Base-by-base conservation (phyloP, 2,329 filamentous ascomycete species). In the Anthostomella pinea region DNA sequence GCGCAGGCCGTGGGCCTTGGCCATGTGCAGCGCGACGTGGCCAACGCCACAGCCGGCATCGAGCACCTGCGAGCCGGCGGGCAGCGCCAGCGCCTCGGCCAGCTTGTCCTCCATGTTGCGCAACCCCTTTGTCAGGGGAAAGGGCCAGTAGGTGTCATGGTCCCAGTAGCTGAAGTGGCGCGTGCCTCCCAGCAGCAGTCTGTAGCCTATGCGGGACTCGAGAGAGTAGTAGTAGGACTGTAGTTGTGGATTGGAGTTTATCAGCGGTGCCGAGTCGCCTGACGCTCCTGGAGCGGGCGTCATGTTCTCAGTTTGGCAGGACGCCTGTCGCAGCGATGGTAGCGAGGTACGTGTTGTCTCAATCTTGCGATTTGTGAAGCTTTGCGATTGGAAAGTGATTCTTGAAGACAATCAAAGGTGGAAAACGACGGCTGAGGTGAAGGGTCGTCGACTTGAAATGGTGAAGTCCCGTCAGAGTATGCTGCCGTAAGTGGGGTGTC, bases 21-120 rank as follows among this genome's bases (percentile, higher is more conserved):
- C 73, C 60, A 77, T 60, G 51, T 63, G 60, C 5, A 72, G 56
- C 2, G 73, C 72, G 10, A 77, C 72, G 41, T 69, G 61, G 10
- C 66, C 73, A 1, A 65, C 62, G 2, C 73, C 73, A 43, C 68
- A 72, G 10, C 73, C 72, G 1, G 72, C 72, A 45, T 78, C 73
- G 6, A 77, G 59, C 1, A 76, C 64, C n/a, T 53, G 53, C 0
- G 68, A 54, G 9, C 69, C 69, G 3, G 50, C 30, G 7, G 59
- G 52, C 1, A 72, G 56, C 10, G 48, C 46, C 8, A 75, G 48
- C 2, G 51, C 56, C 13, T 56, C 51, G 38, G 60, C 58, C 9
- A 77, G 53, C 42, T 68, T 65, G 30, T 72, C 66, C 46, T 77
- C 72, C 73, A 77, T 77, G 10, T 48, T 53, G 18, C 69, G 60